Evolutionary conservation across 139 green algal genomes (phyloP), one percentile per base, ranked within the genome.

Genomic region (Chlamydomonas sp.): DNA sequence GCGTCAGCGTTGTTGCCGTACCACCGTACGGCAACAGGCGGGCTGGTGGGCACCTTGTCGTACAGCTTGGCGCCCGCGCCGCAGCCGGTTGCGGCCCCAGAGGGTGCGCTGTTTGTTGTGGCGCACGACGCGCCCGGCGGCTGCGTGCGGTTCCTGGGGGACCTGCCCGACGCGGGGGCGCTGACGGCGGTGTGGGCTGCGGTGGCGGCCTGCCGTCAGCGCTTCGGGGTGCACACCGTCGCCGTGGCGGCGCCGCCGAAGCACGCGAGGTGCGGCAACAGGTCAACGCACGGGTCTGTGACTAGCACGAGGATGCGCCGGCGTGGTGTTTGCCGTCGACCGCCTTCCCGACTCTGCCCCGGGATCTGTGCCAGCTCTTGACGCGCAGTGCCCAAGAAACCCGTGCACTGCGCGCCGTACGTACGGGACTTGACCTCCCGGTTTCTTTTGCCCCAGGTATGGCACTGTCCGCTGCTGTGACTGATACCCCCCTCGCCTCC

Each of bases 241-340:
- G 83, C 88, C 16, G 79, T 91, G 20, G 86, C 88, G 58, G 88
- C 83, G 58, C 88, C 88, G 73, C 88, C 88, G 18, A 89, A 88
- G 62, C 88, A 91, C n/a, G 86, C 88, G 57, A 83, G 88, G 88
- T 91, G 77, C 6, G 69, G 31, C 62, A 12, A 18, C 6, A 18
- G 18, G 62, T 31, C 9, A 15, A 62, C 10, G 15, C 49, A 20
- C 16, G 8, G 79, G 79, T 5, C 3, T 31, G 62, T 10, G 63
- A 2, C 16, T 18, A 4, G 20, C 17, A 4, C 63, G 15, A 4
- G 61, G 78, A 58, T 3, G 60, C 61, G 59, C 16, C 15, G 78
- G 63, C 71, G 12, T 58, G 57, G 59, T 10, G 18, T 68, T 8
- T 3, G 15, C 6, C 18, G 10, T 72, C 12, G 18, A 49, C 31